Base-by-base conservation (phyloP, 176 grass and related monocot species). In the Aechmea fasciata region DNA sequence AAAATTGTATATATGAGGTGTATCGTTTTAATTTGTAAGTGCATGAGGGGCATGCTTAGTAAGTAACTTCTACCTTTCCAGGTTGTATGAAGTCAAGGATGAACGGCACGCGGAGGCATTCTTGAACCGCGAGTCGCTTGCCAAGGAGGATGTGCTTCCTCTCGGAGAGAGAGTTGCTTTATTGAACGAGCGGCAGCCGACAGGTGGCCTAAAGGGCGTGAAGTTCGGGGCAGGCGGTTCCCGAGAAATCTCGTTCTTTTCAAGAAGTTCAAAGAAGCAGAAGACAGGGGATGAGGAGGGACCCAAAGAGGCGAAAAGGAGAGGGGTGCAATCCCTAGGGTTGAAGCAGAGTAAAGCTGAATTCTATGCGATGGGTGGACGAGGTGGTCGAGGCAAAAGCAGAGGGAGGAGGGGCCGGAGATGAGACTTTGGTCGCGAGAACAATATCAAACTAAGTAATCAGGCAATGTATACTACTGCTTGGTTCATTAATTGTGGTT, bases 51-150 rank as follows among this genome's bases (percentile, higher is more conserved):
- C 69, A 47, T 71, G 66, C 69, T 82, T 50, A 74, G 63, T 11
- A 4, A 26, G 15, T 66, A 22, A 2, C 61, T 48, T 64, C 11
- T 66, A 50, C 63, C 4, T 85, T 79, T 68, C 33, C 81, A 92
- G 92, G 81, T 80, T 97, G 47, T 97, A 90, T 17, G 93, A 97
- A 82, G 72, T 97, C 48, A 92, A 92, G 74, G 94, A 92, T 74
- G 89, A 87, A 26, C 84, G 84, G 10, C 89, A 90, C 24, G 89
- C 94, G 0, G 94, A 97, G 64, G 94, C 94, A 52, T 97, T 92
- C 72, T 72, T 82, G 77, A 83, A 77, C 14, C 83, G 75, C 5
- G 65, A 33, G 17, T 97, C 89, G 51, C 87, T 97, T 51, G 84
- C 79, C 47, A 77, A 79, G 2, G 82, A 90, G 79, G 93, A 97